Evolutionary conservation across 1,284 basidiomycete genomes (phyloP).

Genomic region (Fomes fomentarius): DNA sequence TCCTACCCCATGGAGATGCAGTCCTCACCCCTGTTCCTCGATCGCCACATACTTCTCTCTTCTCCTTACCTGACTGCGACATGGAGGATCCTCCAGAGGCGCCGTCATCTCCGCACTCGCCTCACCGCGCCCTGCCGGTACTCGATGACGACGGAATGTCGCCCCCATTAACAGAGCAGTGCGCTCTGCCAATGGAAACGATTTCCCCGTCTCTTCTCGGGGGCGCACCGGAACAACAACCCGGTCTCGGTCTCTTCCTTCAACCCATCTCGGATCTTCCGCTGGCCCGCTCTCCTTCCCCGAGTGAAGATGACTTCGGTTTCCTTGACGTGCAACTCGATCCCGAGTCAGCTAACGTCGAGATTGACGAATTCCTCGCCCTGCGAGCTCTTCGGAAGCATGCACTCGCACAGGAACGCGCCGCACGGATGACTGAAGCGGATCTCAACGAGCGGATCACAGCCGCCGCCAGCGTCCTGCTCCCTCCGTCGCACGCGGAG

Average conservation of each 20-base stretch:
- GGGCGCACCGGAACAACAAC: conserved; percentile 19
- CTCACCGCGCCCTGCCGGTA: conserved; percentile 16
- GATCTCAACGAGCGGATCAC: conserved; percentile 34
- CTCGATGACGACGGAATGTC: conserved; percentile 13
- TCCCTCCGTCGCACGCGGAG: conserved; percentile 19
- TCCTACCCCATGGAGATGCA: conserved; percentile 16
- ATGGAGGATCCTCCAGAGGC: conserved; percentile 13
- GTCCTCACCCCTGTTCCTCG: conserved; percentile 26
- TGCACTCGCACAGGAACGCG: conserved; percentile 44
- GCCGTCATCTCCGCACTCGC: conserved; percentile 21
- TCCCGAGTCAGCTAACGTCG: conserved; percentile 39
- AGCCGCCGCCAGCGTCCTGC: conserved; percentile 26
- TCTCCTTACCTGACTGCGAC: conserved; percentile 14
- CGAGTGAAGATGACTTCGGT: conserved; percentile 43
- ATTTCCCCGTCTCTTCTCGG: conserved; percentile 22
- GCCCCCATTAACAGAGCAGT: not conserved
- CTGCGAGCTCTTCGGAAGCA: conserved; percentile 43
- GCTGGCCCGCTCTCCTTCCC: conserved; percentile 49
- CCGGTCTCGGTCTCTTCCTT: conserved; percentile 30
- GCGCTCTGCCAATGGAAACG: conserved; percentile 14
- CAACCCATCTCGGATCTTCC: conserved; percentile 32
- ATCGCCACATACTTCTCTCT: conserved; percentile 18
- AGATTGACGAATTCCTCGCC: conserved; percentile 31
- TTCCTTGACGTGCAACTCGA: conserved; percentile 41
- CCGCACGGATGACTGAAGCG: conserved; percentile 41